Conservation (phyloP, 176 grass and related monocot genomes). For the Avena insularis region DNA sequence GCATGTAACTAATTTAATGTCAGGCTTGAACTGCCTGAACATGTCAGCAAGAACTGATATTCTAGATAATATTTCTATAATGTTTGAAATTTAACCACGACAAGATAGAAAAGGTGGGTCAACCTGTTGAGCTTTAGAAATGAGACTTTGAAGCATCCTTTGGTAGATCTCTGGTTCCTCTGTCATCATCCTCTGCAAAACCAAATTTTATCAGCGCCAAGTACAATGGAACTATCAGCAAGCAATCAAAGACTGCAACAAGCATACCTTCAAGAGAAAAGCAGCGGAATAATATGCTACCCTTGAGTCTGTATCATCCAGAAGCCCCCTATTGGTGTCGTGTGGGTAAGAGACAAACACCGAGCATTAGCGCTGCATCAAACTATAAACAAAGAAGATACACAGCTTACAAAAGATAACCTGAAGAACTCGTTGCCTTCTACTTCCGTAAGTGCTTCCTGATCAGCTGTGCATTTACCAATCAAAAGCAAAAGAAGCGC, state of each 20-base stretch:
- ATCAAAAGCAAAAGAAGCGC: slow-evolving; percentile 91
- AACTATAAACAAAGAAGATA: slow-evolving; percentile 7
- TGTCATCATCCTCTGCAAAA: slow-evolving; percentile 92
- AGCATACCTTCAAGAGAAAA: slow-evolving; percentile 92
- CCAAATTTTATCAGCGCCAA: slow-evolving; percentile 36
- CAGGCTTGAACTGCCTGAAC: not conserved
- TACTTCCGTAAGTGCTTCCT: slow-evolving; percentile 86
- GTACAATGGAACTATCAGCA: slow-evolving; percentile 22
- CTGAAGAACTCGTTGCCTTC: slow-evolving; percentile 99
- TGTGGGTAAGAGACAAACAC: slow-evolving; percentile 33
- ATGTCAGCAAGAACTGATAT: slow-evolving; percentile 30
- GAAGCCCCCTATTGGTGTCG: slow-evolving; percentile 69
- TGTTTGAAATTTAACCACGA: not conserved
- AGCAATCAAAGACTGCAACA: slow-evolving; percentile 36
- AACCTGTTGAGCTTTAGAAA: slow-evolving; percentile 98
- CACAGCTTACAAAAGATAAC: slow-evolving; percentile 49
- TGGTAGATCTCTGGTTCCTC: slow-evolving; percentile 95
- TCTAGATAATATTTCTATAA: slow-evolving; percentile 26
- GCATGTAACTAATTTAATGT: slow-evolving; percentile 3
- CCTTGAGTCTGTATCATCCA: slow-evolving; percentile 95
- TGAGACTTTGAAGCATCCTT: slow-evolving; percentile 93
- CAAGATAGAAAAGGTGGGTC: not conserved
- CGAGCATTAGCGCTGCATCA: slow-evolving; percentile 30
- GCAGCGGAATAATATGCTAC: slow-evolving; percentile 99
- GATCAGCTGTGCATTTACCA: slow-evolving; percentile 97